Evolutionary conservation across 1,284 basidiomycete species (phyloP).

Genomic region (Marasmius fiardii): DNA sequence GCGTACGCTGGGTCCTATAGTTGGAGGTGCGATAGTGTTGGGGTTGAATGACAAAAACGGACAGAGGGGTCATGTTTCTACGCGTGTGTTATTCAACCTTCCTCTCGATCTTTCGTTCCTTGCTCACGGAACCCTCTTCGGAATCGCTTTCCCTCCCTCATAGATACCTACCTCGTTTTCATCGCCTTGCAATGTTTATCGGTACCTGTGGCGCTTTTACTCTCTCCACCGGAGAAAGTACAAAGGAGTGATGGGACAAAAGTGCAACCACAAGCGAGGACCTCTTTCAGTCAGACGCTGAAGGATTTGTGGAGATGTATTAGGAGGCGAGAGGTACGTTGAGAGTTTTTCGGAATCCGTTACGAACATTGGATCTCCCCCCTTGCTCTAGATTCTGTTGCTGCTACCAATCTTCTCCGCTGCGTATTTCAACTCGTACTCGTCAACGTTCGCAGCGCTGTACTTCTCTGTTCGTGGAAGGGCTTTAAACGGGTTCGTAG

Average conservation of each 20-base stretch:
- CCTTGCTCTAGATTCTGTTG: background rate
- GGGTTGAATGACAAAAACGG: constrained; percentile 6
- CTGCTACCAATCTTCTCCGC: constrained; percentile 10
- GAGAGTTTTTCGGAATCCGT: background rate
- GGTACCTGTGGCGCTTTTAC: constrained; percentile 7
- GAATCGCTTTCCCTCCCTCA: no score
- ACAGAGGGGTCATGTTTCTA: constrained; percentile 7
- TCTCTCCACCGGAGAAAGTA: constrained; percentile 10
- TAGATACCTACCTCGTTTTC: constrained; percentile 10
- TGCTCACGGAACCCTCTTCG: no score
- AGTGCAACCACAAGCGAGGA: constrained; percentile 5
- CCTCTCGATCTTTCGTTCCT: background rate
- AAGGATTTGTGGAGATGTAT: constrained; percentile 3
- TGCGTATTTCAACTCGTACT: constrained; percentile 14
- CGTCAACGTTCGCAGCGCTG: constrained; percentile 9
- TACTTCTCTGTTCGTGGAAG: constrained; percentile 12
- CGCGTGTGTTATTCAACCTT: constrained; percentile 2
- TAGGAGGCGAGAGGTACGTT: constrained; percentile 5
- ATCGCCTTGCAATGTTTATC: constrained; percentile 12
- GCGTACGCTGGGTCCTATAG: constrained; percentile 10
- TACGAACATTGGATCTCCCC: no score
- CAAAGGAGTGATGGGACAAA: constrained; percentile 10
- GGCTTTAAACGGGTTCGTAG: constrained; percentile 10
- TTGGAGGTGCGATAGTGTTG: constrained; percentile 12
- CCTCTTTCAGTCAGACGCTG: constrained; percentile 5